phyloP scores from a whole-genome alignment of 2,329 filamentous ascomycete species.

The Didymella pomorum region DNA sequence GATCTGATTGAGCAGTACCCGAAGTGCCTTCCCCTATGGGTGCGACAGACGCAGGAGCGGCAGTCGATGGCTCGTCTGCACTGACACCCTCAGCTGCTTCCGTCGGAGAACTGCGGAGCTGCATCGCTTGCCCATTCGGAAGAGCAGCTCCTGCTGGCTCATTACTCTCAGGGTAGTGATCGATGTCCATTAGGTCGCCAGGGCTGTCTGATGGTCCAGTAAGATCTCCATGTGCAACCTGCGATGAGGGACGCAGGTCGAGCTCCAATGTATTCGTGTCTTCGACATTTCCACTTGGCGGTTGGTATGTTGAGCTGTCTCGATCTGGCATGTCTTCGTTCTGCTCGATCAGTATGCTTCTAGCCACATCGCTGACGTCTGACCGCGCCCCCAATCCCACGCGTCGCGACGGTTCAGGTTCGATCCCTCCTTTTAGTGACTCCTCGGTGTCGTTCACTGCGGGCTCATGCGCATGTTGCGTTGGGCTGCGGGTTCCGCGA shows the following conservation, averaged over 20 bases:
- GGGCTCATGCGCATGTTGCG: neutral
- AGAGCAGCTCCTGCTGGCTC: neutral
- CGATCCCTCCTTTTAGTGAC: neutral
- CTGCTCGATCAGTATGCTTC: neutral
- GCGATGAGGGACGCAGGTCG: neutral
- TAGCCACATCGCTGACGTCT: neutral
- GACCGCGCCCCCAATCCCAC: neutral
- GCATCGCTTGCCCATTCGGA: neutral
- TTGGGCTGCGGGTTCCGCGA: too few relatives aligned
- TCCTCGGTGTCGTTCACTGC: neutral
- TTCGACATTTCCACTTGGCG: too few relatives aligned
- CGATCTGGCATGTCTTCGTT: too few relatives aligned
- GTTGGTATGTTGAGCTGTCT: too few relatives aligned
- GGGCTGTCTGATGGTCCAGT: neutral
- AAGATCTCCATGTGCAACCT: neutral
- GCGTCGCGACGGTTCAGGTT: neutral
- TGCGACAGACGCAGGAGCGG: too few relatives aligned
- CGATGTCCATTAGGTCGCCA: neutral
- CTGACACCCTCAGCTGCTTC: neutral
- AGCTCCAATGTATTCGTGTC: neutral
- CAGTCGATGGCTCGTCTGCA: neutral
- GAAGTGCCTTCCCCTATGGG: too few relatives aligned
- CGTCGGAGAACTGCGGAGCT: neutral
- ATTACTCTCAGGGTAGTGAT: neutral
- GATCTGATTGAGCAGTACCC: neutral